phyloP scores from a whole-genome alignment of 2,329 filamentous ascomycete genomes.

The Neonectria hederae region DNA sequence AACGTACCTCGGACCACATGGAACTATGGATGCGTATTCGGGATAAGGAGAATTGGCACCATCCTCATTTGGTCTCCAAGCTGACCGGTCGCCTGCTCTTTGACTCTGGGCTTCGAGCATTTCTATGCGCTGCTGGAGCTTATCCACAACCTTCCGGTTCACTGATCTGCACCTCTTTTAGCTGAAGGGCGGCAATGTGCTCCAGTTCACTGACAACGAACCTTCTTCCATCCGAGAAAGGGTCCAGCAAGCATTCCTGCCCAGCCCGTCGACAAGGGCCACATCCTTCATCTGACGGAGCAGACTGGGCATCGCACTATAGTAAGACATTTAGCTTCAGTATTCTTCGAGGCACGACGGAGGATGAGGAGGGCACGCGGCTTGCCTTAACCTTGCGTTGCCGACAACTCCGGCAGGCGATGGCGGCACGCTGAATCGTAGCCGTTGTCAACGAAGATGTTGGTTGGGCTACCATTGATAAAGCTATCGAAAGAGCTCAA shows the following conservation, averaged over 20 bases:
- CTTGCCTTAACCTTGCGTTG: slow-evolving; percentile 25
- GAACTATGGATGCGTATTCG: background rate
- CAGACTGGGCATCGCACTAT: slow-evolving; percentile 23
- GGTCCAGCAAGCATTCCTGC: slow-evolving; percentile 23
- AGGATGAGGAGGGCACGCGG: background rate
- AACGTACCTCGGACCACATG: slow-evolving; percentile 1
- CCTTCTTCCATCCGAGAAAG: slow-evolving; percentile 26
- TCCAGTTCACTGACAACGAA: background rate
- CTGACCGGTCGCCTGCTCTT: background rate
- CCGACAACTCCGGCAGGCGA: slow-evolving; percentile 24
- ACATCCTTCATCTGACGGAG: slow-evolving; percentile 14
- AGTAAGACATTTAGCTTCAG: background rate
- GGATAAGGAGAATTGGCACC: background rate
- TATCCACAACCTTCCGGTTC: slow-evolving; percentile 21
- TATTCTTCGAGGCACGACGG: no score
- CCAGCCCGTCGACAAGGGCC: slow-evolving; percentile 22
- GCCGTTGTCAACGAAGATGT: slow-evolving; percentile 9
- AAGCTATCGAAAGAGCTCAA: background rate
- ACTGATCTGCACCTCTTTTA: slow-evolving; percentile 14
- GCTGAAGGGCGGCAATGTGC: background rate
- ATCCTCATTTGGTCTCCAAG: background rate
- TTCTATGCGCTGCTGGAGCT: slow-evolving; percentile 26
- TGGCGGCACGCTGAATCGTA: slow-evolving; percentile 13
- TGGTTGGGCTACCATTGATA: slow-evolving; percentile 12
- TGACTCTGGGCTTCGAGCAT: slow-evolving; percentile 22